Base-by-base conservation (phyloP, 2,329 filamentous ascomycete species). In the Nemania serpens region DNA sequence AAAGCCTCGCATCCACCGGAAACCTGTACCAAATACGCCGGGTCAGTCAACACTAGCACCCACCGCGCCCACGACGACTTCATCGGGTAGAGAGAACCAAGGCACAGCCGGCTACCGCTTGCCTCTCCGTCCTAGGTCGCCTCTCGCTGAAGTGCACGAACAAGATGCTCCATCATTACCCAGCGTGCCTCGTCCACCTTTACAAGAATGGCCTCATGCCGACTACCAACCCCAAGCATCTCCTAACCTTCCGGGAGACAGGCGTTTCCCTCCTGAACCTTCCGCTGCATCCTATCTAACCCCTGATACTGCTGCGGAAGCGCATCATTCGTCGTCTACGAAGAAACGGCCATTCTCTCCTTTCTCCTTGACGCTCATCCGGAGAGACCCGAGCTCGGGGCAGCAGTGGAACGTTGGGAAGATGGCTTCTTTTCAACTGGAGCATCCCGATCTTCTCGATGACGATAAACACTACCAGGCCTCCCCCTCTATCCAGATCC, bases 361-460 rank as follows among this genome's bases (percentile, higher is more conserved):
- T 0, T 86, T 85, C 64, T 81, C 79, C 2, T 75, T 87, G 13
- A 88, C 86, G 0, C 74, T 93, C 13, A 91, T 93, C 68, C 87
- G 90, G n/a, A 84, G 90, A 65, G 88, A 93, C 71, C 88, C 88
- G 1, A 80, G 82, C 20, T 85, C 87, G 9, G 86, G 86, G 7
- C 81, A 81, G 56, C 90, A 93, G 73, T 92, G 89, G 89, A 93
- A 93, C 70, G 82, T 93, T 12, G 90, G 87, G 20, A 86, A 81
- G 56, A 82, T 92, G 50, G 82, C 81, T 1, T 85, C 83, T 0
- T 80, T 80, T 60, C 81, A 84, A 63, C 72, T 79, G 13, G 80
- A 83, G 46, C 68, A 75, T 22, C 68, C 73, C 1, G 73, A 74
- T 46, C 62, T 71, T n/a, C 58, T 70, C n/a, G 64, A 65, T 13